Percentiles rank a stretch among this genome's conserved stretches.
phyloP scores from a whole-genome alignment of 129 eudicot genomes.

The Solidago caesia region DNA sequence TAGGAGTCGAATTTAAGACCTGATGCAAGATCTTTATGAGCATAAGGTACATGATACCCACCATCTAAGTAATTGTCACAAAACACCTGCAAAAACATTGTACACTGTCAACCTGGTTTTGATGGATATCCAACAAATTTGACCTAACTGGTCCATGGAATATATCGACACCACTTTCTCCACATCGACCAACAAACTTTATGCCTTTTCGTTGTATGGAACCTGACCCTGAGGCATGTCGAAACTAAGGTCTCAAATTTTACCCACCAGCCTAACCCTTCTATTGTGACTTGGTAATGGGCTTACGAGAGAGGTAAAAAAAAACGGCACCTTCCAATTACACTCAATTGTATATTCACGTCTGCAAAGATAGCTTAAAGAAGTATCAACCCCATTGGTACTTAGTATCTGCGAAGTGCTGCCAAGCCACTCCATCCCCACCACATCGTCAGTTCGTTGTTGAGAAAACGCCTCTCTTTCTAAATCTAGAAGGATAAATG shows the following conservation, averaged over 20 bases:
- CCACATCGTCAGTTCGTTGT: slow-evolving; percentile 31
- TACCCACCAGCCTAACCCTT: no score
- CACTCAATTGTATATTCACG: slow-evolving; percentile 83
- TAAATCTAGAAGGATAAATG: slow-evolving; percentile 72
- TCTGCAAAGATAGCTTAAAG: slow-evolving; percentile 70
- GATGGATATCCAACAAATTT: background rate
- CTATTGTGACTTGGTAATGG: background rate
- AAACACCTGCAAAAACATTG: slow-evolving; percentile 62
- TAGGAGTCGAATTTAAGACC: slow-evolving; percentile 86
- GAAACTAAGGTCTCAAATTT: no score
- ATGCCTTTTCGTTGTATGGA: background rate
- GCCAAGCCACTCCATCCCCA: slow-evolving; percentile 88
- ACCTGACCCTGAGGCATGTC: no score
- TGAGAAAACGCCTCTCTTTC: slow-evolving; percentile 31
- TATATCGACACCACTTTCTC: background rate
- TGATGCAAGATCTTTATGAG: slow-evolving; percentile 90
- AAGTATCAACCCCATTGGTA: slow-evolving; percentile 59
- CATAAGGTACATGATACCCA: slow-evolving; percentile 94
- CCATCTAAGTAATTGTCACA: slow-evolving; percentile 98
- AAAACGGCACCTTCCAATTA: slow-evolving; percentile 84
- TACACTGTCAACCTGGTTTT: background rate
- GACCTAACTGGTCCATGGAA: background rate
- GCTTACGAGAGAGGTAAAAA: background rate
- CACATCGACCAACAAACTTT: background rate
- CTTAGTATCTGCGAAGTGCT: slow-evolving; percentile 59